phyloP scores from a whole-genome alignment of 1,139 yeast species.

The Wickerhamiella infanticola region DNA sequence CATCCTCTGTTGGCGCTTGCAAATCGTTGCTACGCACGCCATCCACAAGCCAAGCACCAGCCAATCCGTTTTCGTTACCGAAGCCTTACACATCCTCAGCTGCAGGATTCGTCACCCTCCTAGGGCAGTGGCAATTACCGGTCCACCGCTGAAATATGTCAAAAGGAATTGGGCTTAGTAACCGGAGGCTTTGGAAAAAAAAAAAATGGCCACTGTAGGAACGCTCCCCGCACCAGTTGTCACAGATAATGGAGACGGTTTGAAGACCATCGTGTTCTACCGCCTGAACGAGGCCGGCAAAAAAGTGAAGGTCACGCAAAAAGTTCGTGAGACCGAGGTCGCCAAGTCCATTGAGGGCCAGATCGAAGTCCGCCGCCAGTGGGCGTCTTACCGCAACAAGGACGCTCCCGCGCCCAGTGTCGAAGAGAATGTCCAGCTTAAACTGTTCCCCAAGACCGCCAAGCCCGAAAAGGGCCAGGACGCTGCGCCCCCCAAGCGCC shows the following conservation, averaged over 20 bases:
- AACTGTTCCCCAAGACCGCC: slow-evolving; percentile 19
- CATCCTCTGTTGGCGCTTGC: too few species aligned
- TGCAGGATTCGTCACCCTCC: too few species aligned
- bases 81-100: too few species aligned
- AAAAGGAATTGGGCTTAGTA: too few species aligned
- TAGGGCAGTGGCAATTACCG: too few species aligned
- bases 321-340: slow-evolving; percentile 57
- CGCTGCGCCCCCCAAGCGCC: slow-evolving; percentile 55
- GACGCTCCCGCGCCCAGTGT: slow-evolving; percentile 49
- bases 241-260: slow-evolving; percentile 69
- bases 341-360: slow-evolving; percentile 54
- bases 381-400: slow-evolving; percentile 50
- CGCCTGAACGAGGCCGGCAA: slow-evolving; percentile 56
- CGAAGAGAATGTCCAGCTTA: slow-evolving; percentile 40
- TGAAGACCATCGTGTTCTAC: slow-evolving; percentile 74
- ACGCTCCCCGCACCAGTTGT: slow-evolving; percentile 22
- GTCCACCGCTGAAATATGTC: too few species aligned
- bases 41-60: too few species aligned
- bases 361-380: slow-evolving; percentile 29
- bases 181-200: neutral
- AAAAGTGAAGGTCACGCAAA: slow-evolving; percentile 77
- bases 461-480: slow-evolving; percentile 21
- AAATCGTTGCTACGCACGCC: too few species aligned
- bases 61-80: too few species aligned
- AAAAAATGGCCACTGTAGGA: slow-evolving; percentile 12